phyloP scores from a whole-genome alignment of 257 asterid species.

The Euphrasia confusa region DNA sequence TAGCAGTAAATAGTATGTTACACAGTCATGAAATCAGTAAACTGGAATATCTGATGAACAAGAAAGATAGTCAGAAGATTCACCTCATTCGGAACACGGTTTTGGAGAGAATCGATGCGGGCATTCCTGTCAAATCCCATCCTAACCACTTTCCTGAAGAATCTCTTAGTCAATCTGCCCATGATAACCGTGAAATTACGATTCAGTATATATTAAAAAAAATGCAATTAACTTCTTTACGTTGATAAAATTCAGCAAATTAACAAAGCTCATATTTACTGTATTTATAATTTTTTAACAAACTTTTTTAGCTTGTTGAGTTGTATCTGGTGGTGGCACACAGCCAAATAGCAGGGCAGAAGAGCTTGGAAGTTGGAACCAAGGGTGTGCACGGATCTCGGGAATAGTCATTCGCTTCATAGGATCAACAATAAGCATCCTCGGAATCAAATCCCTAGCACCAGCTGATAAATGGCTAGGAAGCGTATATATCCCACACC shows the following conservation, averaged over 20 bases:
- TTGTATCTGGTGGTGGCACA: slow-evolving; percentile 74
- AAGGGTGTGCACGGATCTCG: slow-evolving; percentile 81
- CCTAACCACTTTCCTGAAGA: slow-evolving; percentile 62
- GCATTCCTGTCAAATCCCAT: slow-evolving; percentile 73
- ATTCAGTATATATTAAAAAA: neutral
- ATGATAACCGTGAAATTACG: slow-evolving; percentile 13
- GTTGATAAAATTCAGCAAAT: slow-evolving; percentile 33
- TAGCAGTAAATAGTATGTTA: slow-evolving; percentile 73
- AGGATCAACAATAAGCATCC: slow-evolving; percentile 90
- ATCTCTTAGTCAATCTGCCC: slow-evolving; percentile 87
- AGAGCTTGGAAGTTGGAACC: slow-evolving; percentile 84
- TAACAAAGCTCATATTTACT: slow-evolving; percentile 29
- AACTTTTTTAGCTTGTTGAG: slow-evolving; percentile 30
- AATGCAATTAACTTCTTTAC: neutral
- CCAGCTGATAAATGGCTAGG: slow-evolving; percentile 89
- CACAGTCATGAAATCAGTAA: slow-evolving; percentile 61
- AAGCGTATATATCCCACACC: slow-evolving; percentile 86
- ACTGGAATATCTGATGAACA: slow-evolving; percentile 15
- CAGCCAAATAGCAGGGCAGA: slow-evolving; percentile 92
- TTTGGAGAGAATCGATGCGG: slow-evolving; percentile 73
- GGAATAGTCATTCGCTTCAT: slow-evolving; percentile 69
- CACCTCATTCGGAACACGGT: slow-evolving; percentile 82
- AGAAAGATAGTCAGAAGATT: slow-evolving; percentile 16
- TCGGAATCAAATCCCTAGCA: slow-evolving; percentile 82
- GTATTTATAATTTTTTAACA: no score